Base-by-base conservation (phyloP, 305 asterid genomes). In the Fraxinus xanthoxyloides region DNA sequence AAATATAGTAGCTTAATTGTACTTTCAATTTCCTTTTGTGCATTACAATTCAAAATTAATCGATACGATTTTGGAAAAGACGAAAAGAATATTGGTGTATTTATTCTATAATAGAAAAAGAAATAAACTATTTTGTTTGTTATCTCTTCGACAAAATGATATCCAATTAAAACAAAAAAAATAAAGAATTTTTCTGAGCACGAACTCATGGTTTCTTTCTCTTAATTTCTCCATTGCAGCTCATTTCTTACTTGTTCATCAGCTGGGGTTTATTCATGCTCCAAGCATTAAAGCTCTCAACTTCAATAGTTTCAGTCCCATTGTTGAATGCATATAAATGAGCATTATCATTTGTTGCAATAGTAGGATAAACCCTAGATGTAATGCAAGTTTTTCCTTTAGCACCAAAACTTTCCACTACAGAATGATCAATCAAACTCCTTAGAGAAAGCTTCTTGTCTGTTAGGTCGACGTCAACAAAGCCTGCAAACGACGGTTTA, bases 401-500 rank as follows among this genome's bases (percentile, higher is more conserved):
- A 43, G 83, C 89, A 7, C 87, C 90, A 84, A 84, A 88, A 31
- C 87, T 86, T 85, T 88, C 90, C 80, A 84, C 90, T 59, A 86
- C 83, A 7, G 89, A 88, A 40, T 36, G 84, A 81, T 88, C 90
- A 56, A 88, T 84, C 90, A 88, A 81, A 75, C 72, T 86, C 79
- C 90, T 88, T 15, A 88, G 79, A 1, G 86, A 84, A 12, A 88
- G 23, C 54, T 82, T 79, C 82, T 88, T 85, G 56, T 80, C 85
- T 8, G 65, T 10, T 34, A 86, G 89, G n/a, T 88, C 86, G 67
- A 86, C 61, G 78, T 86, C 86, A 76, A 88, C 72, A 56, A 86
- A 88, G 26, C 85, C 89, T 61, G 88, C 90, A 54, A 75, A 86
- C 9, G 77, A 84, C 1, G 90, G 79, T 48, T 88, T 86, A 34